Conservation (phyloP, 768 basidiomycete species). For the Leucosporidium creatinivorum region DNA sequence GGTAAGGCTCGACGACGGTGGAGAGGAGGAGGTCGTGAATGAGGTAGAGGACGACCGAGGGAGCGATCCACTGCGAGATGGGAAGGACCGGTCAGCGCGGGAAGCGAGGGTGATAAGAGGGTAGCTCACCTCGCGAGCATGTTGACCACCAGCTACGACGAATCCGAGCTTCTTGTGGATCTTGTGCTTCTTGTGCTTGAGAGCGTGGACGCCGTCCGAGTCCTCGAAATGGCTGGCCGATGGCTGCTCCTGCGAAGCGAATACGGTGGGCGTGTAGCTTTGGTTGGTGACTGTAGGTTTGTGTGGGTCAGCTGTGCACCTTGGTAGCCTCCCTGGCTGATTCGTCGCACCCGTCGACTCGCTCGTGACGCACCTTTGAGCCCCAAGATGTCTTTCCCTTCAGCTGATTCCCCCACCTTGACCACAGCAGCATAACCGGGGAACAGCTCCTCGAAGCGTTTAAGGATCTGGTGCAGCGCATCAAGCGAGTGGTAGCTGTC, state of each 20-base stretch:
- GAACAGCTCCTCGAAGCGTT: constrained; percentile 47
- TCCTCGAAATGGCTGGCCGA: constrained; percentile 12
- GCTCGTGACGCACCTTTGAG: constrained; percentile 40
- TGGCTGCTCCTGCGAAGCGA: constrained; percentile 26
- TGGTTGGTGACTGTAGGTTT: neutral
- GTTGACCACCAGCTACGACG: constrained; percentile 64
- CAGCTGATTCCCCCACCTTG: constrained; percentile 53
- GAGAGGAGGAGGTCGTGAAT: constrained; percentile 57
- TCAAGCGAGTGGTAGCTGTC: constrained; percentile 52
- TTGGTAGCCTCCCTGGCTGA: no score
- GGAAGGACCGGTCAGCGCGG: neutral
- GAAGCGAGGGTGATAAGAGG: constrained; percentile 38
- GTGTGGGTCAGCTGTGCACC: neutral
- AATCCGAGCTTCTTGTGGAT: constrained; percentile 50
- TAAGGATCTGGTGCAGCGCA: constrained; percentile 53
- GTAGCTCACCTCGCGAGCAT: constrained; percentile 50
- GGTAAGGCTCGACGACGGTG: constrained; percentile 30
- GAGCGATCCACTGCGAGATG: constrained; percentile 63
- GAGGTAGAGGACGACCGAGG: constrained; percentile 63
- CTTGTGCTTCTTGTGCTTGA: constrained; percentile 21
- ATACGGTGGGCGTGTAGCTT: neutral
- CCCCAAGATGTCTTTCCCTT: constrained; percentile 56
- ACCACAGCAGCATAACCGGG: constrained; percentile 50
- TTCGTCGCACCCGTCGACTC: neutral
- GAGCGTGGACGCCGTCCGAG: neutral